A percentile compares a stretch with the other conserved stretches of the same genome.
phyloP scores from a whole-genome alignment of 176 grass and related monocot species.

The Stipa capillata region DNA sequence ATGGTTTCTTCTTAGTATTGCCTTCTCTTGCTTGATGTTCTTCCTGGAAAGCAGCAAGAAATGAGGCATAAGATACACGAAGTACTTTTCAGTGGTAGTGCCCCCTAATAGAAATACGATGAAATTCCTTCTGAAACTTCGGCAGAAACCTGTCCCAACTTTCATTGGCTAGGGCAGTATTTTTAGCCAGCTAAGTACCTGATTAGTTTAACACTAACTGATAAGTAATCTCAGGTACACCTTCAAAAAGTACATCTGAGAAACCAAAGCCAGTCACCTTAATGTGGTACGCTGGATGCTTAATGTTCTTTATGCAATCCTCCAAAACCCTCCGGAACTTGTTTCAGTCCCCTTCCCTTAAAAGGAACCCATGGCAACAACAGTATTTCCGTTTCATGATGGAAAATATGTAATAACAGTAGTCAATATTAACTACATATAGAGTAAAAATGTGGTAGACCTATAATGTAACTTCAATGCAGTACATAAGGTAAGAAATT shows the following conservation, averaged over 20 bases:
- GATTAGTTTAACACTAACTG: constrained; percentile 6
- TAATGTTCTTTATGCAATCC: constrained; percentile 69
- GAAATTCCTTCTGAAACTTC: constrained; percentile 55
- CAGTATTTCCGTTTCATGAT: constrained; percentile 67
- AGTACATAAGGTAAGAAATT: background rate
- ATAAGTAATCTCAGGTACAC: background rate
- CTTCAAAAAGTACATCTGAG: background rate
- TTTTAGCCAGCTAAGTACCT: constrained; percentile 79
- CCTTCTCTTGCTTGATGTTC: constrained; percentile 81
- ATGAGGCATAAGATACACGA: background rate
- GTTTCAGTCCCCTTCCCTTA: constrained; percentile 53
- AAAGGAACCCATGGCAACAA: constrained; percentile 74
- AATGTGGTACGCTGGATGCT: constrained; percentile 84
- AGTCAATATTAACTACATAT: background rate
- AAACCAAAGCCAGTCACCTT: constrained; percentile 39
- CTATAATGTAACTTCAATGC: background rate
- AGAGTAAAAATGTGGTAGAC: background rate
- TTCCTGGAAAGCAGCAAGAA: constrained; percentile 38
- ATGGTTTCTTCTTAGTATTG: constrained; percentile 87
- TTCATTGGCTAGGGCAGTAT: constrained; percentile 52
- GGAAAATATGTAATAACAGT: background rate
- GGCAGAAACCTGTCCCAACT: constrained; percentile 74
- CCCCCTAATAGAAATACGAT: background rate
- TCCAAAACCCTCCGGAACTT: constrained; percentile 67
- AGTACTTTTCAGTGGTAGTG: background rate